Conservation (phyloP, 2,329 filamentous ascomycete species). For the Aspergillus niger region DNA sequence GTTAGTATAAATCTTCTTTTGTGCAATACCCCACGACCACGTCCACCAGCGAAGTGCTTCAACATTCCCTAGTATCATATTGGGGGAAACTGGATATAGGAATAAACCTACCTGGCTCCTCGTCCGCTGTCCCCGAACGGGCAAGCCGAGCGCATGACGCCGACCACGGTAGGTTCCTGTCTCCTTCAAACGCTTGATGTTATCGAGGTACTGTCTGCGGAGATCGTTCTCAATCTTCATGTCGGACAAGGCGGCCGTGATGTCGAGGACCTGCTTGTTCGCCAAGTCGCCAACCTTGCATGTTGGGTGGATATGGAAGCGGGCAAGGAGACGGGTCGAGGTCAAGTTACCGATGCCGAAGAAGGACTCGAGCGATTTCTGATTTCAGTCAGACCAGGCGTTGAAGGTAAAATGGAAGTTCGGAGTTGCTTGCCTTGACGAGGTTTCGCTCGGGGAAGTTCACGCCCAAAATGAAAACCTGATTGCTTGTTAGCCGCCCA, state of each 20-base stretch:
- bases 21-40: background rate
- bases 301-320: constrained; percentile 81
- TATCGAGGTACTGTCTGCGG: constrained; percentile 73
- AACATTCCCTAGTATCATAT: background rate
- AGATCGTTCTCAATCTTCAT: constrained; percentile 96
- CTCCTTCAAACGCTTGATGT: constrained; percentile 82
- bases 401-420: constrained; percentile 7
- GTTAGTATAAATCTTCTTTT: constrained; percentile 21
- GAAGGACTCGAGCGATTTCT: constrained; percentile 72
- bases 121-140: constrained; percentile 87
- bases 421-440: constrained; percentile 66
- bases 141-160: constrained; percentile 88
- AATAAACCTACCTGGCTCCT: constrained; percentile 64
- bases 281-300: constrained; percentile 75
- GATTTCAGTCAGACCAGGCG: background rate
- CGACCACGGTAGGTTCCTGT: constrained; percentile 88
- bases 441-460: constrained; percentile 83
- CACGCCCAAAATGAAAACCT: constrained; percentile 84
- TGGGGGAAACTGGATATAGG: background rate
- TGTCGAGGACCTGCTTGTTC: constrained; percentile 73
- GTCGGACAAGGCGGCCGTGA: constrained; percentile 81
- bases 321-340: constrained; percentile 77
- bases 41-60: background rate
- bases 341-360: constrained; percentile 77
- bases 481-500: constrained; percentile 14